These are phyloP conservation scores for Plasmodium sp. DNA, from an alignment of 169 alveolate genomes.

Conservation along the genomic window DNA sequence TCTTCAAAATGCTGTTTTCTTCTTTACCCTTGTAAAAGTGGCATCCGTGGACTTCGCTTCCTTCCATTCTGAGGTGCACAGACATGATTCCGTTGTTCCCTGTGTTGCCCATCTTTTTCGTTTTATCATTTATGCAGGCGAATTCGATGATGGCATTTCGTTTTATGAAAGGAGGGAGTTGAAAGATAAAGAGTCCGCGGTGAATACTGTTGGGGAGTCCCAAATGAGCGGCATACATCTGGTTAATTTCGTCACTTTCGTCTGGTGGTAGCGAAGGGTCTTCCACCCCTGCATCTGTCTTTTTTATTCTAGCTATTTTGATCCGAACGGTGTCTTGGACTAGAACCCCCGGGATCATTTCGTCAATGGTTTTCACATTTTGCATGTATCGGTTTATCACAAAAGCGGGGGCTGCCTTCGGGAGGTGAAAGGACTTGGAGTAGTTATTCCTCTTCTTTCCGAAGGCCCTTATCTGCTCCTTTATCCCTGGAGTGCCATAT, in stretches of 20 bases:
- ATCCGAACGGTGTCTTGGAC: not conserved
- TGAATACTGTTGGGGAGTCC: conserved; percentile 15
- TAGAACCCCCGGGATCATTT: conserved; percentile 43
- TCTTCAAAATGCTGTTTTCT: conserved; percentile 15
- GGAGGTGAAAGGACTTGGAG: not conserved
- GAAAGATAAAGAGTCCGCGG: conserved; percentile 46
- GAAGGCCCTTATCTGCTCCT: not conserved
- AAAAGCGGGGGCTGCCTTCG: conserved; percentile 30
- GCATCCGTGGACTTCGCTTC: conserved; percentile 37
- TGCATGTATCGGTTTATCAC: conserved; percentile 6
- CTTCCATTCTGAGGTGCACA: conserved; percentile 3
- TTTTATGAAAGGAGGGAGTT: conserved; percentile 60
- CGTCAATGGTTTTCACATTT: not conserved
- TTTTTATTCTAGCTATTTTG: not conserved
- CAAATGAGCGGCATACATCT: not conserved
- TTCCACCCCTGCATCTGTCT: not conserved
- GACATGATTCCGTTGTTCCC: conserved; percentile 69
- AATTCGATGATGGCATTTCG: conserved; percentile 23
- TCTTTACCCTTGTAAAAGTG: conserved; percentile 33
- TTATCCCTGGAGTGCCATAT: not conserved
- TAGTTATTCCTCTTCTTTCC: conserved; percentile 42
- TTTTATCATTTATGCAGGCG: conserved; percentile 25
- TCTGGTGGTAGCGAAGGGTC: not conserved
- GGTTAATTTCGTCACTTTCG: not conserved
- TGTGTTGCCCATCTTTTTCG: not conserved